These are phyloP conservation scores for Rhododendron simsii DNA, from an alignment of 148 eudicot species.

Conservation along the genomic window DNA sequence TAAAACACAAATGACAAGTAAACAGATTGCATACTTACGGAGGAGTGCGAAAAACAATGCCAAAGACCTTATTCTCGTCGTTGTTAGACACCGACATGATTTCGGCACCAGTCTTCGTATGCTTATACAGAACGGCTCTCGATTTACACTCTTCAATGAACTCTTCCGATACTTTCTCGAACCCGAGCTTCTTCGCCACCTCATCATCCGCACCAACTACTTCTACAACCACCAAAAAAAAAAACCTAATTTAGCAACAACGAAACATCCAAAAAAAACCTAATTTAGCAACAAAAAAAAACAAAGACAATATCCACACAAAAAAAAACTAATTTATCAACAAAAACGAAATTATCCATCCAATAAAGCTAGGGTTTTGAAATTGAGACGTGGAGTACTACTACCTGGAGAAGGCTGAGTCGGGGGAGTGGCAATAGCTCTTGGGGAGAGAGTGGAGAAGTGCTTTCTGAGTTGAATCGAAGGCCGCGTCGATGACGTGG, in stretches of 20 bases:
- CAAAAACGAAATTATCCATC: not conserved
- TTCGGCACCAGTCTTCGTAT: conserved; percentile 82
- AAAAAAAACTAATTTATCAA: conserved; percentile 2
- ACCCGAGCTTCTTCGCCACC: conserved; percentile 77
- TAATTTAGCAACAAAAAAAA: not conserved
- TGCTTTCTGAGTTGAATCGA: conserved; percentile 19
- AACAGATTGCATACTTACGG: conserved; percentile 53
- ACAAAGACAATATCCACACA: not conserved
- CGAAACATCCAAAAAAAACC: not conserved
- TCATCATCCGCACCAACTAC: conserved; percentile 40
- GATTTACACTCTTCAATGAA: conserved; percentile 90
- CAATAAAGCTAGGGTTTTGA: not conserved
- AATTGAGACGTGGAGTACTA: not conserved
- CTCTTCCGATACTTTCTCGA: conserved; percentile 81
- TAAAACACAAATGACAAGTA: not conserved
- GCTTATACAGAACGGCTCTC: conserved; percentile 75
- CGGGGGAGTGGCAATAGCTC: conserved; percentile 58
- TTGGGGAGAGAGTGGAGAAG: conserved; percentile 40
- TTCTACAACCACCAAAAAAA: conserved; percentile 23
- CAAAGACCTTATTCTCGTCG: conserved; percentile 98
- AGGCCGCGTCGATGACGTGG: conserved; percentile 25
- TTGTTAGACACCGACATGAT: conserved; percentile 86
- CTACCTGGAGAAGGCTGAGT: conserved; percentile 40
- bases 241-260: not conserved
- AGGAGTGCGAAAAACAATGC: conserved; percentile 92